Evolutionary conservation across 352 stramenopile genomes (phyloP).

Genomic region (Globisporangium solare): DNA sequence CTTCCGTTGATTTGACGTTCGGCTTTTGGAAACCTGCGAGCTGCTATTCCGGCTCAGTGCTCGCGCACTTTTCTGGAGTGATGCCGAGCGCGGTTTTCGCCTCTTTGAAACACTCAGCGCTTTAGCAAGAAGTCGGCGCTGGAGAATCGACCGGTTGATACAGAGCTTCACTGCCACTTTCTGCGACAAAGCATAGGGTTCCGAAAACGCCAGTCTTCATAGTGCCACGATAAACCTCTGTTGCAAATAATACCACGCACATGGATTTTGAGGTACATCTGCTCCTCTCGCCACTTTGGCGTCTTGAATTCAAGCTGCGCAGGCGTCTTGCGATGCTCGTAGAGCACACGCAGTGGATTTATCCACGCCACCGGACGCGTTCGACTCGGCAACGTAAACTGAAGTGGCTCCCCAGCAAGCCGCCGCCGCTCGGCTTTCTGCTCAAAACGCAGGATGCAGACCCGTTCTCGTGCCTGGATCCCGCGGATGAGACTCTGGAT

Average conservation of each 20-base stretch:
- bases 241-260: constrained; percentile 19
- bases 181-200: constrained; percentile 6
- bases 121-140: constrained; percentile 8
- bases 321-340: constrained; percentile 35
- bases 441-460: constrained; percentile 49
- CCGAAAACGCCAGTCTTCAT: too few species aligned
- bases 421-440: constrained; percentile 34
- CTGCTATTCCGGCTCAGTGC: background rate
- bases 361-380: constrained; percentile 10
- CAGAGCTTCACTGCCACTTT: constrained; percentile 30
- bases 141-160: constrained; percentile 15
- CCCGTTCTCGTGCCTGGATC: constrained; percentile 44
- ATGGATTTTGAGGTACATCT: constrained; percentile 39
- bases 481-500: constrained; percentile 56
- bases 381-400: constrained; percentile 39
- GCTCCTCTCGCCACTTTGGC: constrained; percentile 38
- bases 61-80: constrained; percentile 3
- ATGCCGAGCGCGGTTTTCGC: constrained; percentile 4
- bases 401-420: constrained; percentile 26
- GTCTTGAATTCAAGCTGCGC: constrained; percentile 37
- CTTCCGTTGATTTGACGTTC: background rate
- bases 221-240: too few species aligned
- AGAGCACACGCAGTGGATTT: constrained; percentile 27
- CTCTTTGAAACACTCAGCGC: constrained; percentile 8
- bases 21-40: background rate